Evolutionary conservation across 2,329 filamentous ascomycete genomes (phyloP).

Genomic region (Xylariaceae sp.): DNA sequence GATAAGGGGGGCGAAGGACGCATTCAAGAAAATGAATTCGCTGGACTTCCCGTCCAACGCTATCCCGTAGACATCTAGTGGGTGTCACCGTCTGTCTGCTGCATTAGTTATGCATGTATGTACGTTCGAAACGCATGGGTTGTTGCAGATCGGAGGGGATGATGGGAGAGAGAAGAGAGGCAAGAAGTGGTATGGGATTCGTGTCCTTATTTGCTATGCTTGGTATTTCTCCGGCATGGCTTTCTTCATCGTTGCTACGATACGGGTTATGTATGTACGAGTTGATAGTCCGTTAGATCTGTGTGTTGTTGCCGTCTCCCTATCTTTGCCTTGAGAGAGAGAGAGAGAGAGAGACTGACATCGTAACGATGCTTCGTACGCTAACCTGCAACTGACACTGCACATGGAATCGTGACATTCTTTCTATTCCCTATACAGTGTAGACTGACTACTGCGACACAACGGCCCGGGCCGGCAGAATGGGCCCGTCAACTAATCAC

Average conservation of each 20-base stretch:
- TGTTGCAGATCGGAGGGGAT: not conserved
- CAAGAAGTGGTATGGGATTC: not conserved
- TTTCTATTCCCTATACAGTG: not conserved
- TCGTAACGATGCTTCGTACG: not conserved
- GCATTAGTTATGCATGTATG: not conserved
- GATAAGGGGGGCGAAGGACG: no score
- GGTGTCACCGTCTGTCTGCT: not conserved
- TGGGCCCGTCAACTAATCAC: not conserved
- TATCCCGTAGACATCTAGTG: no score
- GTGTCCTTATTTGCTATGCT: not conserved
- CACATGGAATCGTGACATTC: no score
- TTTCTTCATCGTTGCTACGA: not conserved
- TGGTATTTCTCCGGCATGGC: slow-evolving; percentile 1
- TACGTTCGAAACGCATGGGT: not conserved
- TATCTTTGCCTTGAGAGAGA: not conserved
- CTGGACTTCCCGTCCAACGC: not conserved
- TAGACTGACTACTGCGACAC: not conserved
- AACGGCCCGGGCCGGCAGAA: not conserved
- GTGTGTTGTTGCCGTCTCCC: no score
- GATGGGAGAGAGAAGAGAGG: not conserved
- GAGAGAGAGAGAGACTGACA: not conserved
- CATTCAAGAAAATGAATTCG: no score
- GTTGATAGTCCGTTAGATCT: no score
- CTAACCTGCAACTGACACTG: no score
- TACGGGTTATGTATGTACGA: no score